These are phyloP conservation scores for Fusarium coffeatum DNA, from an alignment of 2,329 filamentous ascomycete genomes.

Conservation along the genomic window DNA sequence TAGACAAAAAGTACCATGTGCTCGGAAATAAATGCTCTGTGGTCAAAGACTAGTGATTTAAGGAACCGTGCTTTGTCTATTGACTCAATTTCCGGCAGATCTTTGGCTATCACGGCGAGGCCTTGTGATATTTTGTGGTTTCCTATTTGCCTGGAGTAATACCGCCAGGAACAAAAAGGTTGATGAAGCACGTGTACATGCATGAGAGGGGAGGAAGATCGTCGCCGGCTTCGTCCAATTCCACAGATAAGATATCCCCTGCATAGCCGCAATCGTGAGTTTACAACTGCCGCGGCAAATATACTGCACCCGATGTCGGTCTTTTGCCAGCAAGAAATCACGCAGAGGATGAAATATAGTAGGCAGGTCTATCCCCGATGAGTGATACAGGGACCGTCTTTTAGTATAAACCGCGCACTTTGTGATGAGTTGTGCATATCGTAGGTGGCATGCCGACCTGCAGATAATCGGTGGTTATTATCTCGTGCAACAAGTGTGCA, in stretches of 20 bases:
- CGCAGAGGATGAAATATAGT: neutral
- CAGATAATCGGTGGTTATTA: conserved; percentile 16
- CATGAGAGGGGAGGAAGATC: conserved; percentile 14
- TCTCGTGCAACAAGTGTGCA: conserved; percentile 9
- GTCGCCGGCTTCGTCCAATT: neutral
- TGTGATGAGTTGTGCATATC: conserved; percentile 5
- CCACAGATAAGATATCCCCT: neutral
- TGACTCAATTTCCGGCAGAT: neutral
- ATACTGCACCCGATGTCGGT: conserved; percentile 24
- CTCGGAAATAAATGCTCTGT: conserved; percentile 12
- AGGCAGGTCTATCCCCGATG: neutral
- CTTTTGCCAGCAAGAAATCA: neutral
- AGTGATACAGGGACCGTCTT: neutral
- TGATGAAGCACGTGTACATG: conserved; percentile 24
- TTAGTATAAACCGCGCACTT: neutral
- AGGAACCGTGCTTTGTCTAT: conserved; percentile 16
- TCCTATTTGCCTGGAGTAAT: neutral
- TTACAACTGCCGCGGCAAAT: neutral
- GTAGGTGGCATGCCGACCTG: conserved; percentile 22
- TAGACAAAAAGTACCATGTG: conserved; percentile 34
- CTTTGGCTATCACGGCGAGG: conserved; percentile 12
- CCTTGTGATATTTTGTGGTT: neutral
- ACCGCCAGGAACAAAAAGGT: neutral
- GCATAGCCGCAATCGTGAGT: conserved; percentile 17
- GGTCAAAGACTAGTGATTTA: conserved; percentile 1